Evolutionary conservation across 2,329 filamentous ascomycete genomes (phyloP).

Genomic region (Pseudocercospora eumusae): DNA sequence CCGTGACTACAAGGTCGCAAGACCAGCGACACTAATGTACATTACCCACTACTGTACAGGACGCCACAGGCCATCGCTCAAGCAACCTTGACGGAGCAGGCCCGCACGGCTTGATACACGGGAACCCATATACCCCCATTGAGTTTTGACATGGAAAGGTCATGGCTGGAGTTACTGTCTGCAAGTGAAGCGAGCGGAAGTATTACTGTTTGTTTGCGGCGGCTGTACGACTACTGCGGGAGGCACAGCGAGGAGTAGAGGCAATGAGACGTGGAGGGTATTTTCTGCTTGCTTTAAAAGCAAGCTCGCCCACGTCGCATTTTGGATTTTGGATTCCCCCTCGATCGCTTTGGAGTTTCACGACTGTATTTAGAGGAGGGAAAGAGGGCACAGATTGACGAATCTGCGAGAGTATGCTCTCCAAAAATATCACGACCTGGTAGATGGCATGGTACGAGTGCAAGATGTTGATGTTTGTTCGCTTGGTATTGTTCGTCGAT

Average conservation of each 20-base stretch:
- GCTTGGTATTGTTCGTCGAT: slow-evolving; percentile 16
- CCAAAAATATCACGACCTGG: not conserved
- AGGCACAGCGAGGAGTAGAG: slow-evolving; percentile 16
- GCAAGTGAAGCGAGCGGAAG: not conserved
- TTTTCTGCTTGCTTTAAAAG: slow-evolving; percentile 10
- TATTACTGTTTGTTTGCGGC: slow-evolving; percentile 8
- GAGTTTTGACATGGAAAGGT: slow-evolving; percentile 14
- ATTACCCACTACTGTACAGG: slow-evolving; percentile 20
- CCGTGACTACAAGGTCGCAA: slow-evolving; percentile 22
- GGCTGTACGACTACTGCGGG: slow-evolving; percentile 20
- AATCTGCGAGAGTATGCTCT: not conserved
- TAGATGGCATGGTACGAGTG: slow-evolving; percentile 9
- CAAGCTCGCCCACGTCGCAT: not conserved
- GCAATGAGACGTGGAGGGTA: slow-evolving; percentile 6
- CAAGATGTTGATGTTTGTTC: not conserved
- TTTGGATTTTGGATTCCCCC: slow-evolving; percentile 12
- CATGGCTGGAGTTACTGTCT: slow-evolving; percentile 15
- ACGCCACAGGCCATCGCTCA: slow-evolving; percentile 21
- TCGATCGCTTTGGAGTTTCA: slow-evolving; percentile 16
- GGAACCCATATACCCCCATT: slow-evolving; percentile 15
- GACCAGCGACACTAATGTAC: slow-evolving; percentile 14
- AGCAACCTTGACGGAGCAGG: slow-evolving; percentile 30
- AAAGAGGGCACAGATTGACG: slow-evolving; percentile 1
- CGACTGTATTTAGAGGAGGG: slow-evolving; percentile 9
- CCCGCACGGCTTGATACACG: slow-evolving; percentile 17